Evolutionary conservation across 2,329 filamentous ascomycete genomes (phyloP), one percentile per base, ranked within the genome.

Genomic region (Grosmannia clavigera): DNA sequence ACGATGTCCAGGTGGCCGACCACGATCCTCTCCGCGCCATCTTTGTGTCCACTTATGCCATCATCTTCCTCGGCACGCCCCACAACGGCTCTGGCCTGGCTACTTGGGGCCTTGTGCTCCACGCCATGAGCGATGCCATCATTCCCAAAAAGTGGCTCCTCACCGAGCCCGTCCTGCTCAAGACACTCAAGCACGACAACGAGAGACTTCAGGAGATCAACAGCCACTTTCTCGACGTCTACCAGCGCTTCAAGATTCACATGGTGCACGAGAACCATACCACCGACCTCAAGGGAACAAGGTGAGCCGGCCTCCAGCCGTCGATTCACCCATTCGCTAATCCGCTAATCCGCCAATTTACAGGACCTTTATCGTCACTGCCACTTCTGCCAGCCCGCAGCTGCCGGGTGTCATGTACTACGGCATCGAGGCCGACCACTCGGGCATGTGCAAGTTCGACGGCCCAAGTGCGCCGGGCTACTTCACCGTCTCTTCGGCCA

Each of bases 221-320:
- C 69, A 81, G 76, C 58, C 79, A 85, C 61, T 92, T 92, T 65
- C 76, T 85, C 22, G 84, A 90, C 58, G 83, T 90, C 33, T 84
- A 88, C 63, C 80, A 83, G 60, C 78, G 83, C 1, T 90, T 88
- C 67, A 80, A 83, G 64, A 83, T 91, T 57, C 87, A 87, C 66
- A 89, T 90, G 79, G 88, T 84, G 46, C 86, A 90, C 60, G 88
- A 92, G 68, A 85, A 84, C 54, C 82, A 85, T 65, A 86, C 85
- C 63, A 88, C 86, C 0, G 82, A 89, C 64, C 66, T 90, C 43
- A 85, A 81, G 65, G 83, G 82, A 2, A 82, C 82, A 0, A 83
- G 74, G 73, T 75, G 66, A 54, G 73, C 16, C 38, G 2, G 38
- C 38, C 38, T 40, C 12, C 38, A 3, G 38, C 38, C 12, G 12